phyloP scores from a whole-genome alignment of 306 rosid species.

The Pyrus pyrifolia region DNA sequence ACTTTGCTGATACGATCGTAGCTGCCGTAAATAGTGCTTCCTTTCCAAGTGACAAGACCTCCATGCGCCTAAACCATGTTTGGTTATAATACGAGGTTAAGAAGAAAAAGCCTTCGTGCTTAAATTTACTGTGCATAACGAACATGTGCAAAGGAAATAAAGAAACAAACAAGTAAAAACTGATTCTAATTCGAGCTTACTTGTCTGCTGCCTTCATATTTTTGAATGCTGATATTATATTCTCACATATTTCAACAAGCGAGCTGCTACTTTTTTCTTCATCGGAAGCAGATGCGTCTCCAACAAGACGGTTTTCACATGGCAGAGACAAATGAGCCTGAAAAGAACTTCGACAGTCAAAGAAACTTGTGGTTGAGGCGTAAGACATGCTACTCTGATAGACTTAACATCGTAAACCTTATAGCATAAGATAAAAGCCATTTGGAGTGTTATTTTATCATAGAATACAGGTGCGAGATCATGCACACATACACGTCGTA shows the following conservation, averaged over 20 bases:
- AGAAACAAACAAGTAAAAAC: not conserved
- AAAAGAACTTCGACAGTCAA: constrained; percentile 11
- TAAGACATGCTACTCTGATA: no score
- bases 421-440: no score
- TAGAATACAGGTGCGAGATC: no score
- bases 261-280: constrained; percentile 20
- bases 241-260: constrained; percentile 44
- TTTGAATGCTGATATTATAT: constrained; percentile 55
- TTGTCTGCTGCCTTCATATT: constrained; percentile 43
- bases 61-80: constrained; percentile 47
- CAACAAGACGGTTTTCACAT: constrained; percentile 20
- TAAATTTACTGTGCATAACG: not conserved
- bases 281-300: constrained; percentile 18
- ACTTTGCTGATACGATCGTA: constrained; percentile 41
- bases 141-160: not conserved
- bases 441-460: no score
- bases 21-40: constrained; percentile 75
- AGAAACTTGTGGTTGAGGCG: no score
- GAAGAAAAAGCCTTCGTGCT: not conserved
- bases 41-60: constrained; percentile 46
- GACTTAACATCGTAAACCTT: no score
- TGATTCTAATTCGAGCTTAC: constrained; percentile 43
- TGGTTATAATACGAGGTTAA: not conserved
- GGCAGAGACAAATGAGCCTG: constrained; percentile 63
- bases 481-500: no score